These are phyloP conservation scores for Polytolypa hystricis DNA, from an alignment of 2,329 filamentous ascomycete genomes.

Conservation along the genomic window DNA sequence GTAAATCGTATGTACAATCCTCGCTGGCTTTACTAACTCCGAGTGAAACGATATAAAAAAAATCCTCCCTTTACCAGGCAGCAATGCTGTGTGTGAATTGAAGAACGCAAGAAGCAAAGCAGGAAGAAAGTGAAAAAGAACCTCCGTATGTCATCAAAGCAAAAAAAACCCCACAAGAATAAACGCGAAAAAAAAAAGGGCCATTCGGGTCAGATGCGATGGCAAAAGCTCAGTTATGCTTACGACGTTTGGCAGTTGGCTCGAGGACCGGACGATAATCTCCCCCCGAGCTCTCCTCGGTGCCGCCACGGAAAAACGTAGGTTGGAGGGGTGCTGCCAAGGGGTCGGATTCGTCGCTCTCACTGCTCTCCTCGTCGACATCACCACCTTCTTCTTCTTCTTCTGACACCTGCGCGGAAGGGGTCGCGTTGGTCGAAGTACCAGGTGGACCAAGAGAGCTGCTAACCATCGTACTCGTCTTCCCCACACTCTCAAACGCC, in stretches of 20 bases:
- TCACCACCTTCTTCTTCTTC: conserved; percentile 6
- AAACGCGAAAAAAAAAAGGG: too few species aligned
- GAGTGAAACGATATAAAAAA: too few species aligned
- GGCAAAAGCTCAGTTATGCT: conserved; percentile 3
- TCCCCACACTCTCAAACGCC: conserved; percentile 23
- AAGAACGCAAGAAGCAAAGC: too few species aligned
- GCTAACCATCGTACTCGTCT: conserved; percentile 30
- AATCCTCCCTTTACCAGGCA: too few species aligned
- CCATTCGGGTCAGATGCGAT: too few species aligned
- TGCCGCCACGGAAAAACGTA: conserved; percentile 17
- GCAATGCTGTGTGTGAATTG: too few species aligned
- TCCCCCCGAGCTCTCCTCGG: conserved; percentile 18
- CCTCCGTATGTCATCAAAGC: too few species aligned
- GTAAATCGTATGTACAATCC: too few species aligned
- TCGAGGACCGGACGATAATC: conserved; percentile 16
- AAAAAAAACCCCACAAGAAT: too few species aligned
- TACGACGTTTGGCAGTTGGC: conserved; percentile 14
- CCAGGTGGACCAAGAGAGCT: conserved; percentile 22
- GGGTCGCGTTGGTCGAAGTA: conserved; percentile 4
- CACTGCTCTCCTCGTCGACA: conserved; percentile 7
- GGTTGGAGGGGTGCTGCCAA: conserved; percentile 10
- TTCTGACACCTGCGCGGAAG: conserved; percentile 6
- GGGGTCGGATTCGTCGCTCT: conserved; percentile 7
- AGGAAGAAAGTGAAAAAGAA: too few species aligned
- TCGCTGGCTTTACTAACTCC: too few species aligned